Evolutionary conservation across 768 basidiomycete species (phyloP), one percentile per base, ranked within the genome.

Genomic region (Suillus paluster): DNA sequence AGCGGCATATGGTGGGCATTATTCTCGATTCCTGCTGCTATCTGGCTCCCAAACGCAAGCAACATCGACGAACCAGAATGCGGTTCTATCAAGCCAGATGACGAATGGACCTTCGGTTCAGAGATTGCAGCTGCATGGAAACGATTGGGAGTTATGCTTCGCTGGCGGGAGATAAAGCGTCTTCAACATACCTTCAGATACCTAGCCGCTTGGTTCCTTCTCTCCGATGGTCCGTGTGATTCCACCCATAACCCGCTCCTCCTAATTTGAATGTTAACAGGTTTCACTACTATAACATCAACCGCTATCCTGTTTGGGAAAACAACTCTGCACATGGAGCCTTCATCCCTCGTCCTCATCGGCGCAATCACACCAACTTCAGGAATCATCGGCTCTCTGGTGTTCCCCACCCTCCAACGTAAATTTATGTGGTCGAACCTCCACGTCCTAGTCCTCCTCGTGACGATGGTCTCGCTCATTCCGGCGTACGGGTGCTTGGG

Each of bases 251-350:
- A 27, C 19, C 42, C 15, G 1, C 17, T 15, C 23, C 15, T 39
- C 14, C 19, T 45, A n/a, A 41, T 21, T 39, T 5, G 21, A 23
- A 15, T 39, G 27, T n/a, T 15, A 34, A 9, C 42, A 94, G 93
- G 90, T 2, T 95, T 96, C 75, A 93, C 95, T 3, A 97, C 96
- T 0, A 90, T 97, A 50, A 95, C 94, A 0, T 92, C 92, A 0
- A 94, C 94, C 0, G 93, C 97, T 0, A 85, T 98, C 59, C 84
- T 99, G 1, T 98, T 97, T 69, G 95, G 87, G 1, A 97, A 97
- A 72, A 97, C 95, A 1, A 81, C 89, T 1, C 83, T 98, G 19
- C 81, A 88, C 68, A 94, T 99, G 90, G 77, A 84, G 0, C 71
- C 95, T 0, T 87, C 90, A 0, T 83, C 90, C 1, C 86, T 97